Conservation (phyloP, 2,329 filamentous ascomycete species). For the Penicillium italicum region DNA sequence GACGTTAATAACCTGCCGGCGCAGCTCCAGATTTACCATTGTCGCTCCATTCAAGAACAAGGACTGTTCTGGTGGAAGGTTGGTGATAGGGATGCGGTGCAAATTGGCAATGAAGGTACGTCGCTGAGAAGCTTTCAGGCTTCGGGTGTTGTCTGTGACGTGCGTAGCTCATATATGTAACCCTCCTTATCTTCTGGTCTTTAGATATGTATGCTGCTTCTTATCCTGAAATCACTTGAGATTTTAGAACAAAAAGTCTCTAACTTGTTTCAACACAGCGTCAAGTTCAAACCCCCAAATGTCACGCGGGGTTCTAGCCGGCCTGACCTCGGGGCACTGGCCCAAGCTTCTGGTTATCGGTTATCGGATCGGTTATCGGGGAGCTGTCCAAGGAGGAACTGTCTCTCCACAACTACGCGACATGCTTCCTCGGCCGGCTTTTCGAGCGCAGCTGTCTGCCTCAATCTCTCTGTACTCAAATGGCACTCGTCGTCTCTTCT, state of each 20-base stretch:
- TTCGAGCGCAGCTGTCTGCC: slow-evolving; percentile 20
- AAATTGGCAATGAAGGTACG: background rate
- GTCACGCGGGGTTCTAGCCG: slow-evolving; percentile 19
- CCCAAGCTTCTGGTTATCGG: slow-evolving; percentile 16
- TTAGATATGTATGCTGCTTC: too few relatives aligned
- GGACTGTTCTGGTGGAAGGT: background rate
- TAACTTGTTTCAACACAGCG: too few relatives aligned
- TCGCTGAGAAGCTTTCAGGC: slow-evolving; percentile 10
- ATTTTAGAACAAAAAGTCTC: background rate
- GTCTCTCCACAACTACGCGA: slow-evolving; percentile 9
- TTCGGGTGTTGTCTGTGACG: slow-evolving; percentile 23
- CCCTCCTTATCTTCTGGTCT: too few relatives aligned
- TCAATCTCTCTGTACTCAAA: slow-evolving; percentile 8
- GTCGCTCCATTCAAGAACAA: slow-evolving; percentile 7
- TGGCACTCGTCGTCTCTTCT: slow-evolving; percentile 17
- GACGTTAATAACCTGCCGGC: slow-evolving; percentile 74
- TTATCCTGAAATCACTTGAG: too few relatives aligned
- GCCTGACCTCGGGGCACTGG: slow-evolving; percentile 3
- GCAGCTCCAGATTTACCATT: slow-evolving; percentile 57
- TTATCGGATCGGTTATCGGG: slow-evolving; percentile 5
- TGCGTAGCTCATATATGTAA: too few relatives aligned
- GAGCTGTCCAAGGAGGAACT: background rate
- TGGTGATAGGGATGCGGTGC: background rate
- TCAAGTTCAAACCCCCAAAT: background rate
- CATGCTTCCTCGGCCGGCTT: slow-evolving; percentile 24